Base-by-base conservation (phyloP, 768 basidiomycete species). In the Agrocybe praecox region DNA sequence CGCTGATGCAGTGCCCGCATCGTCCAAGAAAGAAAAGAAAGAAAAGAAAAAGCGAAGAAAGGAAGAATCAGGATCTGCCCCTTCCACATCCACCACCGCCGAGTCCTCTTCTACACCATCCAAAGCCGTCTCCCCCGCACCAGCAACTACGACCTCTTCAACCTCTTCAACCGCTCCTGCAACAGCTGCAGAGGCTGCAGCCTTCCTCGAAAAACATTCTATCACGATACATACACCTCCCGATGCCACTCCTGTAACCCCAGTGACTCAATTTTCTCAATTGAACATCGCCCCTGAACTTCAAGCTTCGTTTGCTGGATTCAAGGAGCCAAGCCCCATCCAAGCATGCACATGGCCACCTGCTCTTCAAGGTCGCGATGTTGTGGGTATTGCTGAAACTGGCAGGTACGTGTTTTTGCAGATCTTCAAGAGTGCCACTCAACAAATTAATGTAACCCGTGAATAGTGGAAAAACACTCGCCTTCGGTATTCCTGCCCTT, bases 301-400 rank as follows among this genome's bases (percentile, higher is more conserved):
- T 32, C 80, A 79, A 42, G 65, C 74, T 0, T 88, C 86, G 0
- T 87, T 98, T 57, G 69, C 76, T 47, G 77, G 76, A 8, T 99
- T 95, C 76, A 84, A 86, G 60, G 85, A 89, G 61, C 96, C 97
- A 5, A 96, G 96, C 0, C 96, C 97, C 0, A 94, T 99, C 52
- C 97, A 99, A 69, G 89, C 94, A 6, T 96, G 93, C 63, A 85
- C 95, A 12, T 98, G 96, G 96, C 94, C 96, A 2, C 86, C 91
- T 32, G 86, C 92, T 6, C 76, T 98, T 22, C 77, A 81, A 21
- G 90, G 90, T 0, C 78, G 78, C n/a, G 92, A 98, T 69, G 92
- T 96, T 0, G 88, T 98, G 26, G 96, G 96, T 48, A 93, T 98
- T 58, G 96, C 96, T 7, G 96, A 98, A 77, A 98, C 96, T 2